Evolutionary conservation across 73 alveolate genomes (phyloP), one percentile per base, ranked within the genome.

Genomic region (Breviolum minutum): DNA sequence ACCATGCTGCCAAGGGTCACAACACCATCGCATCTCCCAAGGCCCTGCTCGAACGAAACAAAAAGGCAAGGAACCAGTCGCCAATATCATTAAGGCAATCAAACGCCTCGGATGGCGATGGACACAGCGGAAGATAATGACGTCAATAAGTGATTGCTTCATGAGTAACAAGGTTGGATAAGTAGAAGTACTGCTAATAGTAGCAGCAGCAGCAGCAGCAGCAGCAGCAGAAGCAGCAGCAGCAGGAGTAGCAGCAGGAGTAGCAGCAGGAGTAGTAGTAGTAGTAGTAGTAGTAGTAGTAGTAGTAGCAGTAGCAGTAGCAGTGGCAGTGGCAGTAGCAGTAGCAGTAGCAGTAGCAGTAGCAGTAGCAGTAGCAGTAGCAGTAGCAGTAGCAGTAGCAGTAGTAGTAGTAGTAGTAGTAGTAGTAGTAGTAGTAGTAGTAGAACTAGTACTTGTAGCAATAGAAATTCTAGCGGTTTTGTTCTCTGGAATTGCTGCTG

Each of bases 11-110:
- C 68, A 30, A 40, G 89, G 60, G 8, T 27, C 89, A 8, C 89
- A 81, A 68, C 89, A 81, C 89, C 89, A 81, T 32, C 68, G 12
- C 89, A 81, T 17, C 89, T 81, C 89, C 89, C 89, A 81, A 12
- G 89, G 89, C 32, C 89, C 89, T 14, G 69, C 89, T 8, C 60
- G 60, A 16, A 81, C 89, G 69, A 81, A 81, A 17, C 89, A 81
- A 1, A 81, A 32, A n/a, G 89, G 89, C 89, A 81, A 29, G 32
- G 89, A 8, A 30, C 89, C 89, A 8, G 48, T n/a, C 1, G 32
- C 24, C 70, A 81, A 13, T 8, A 81, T 81, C 26, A 27, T 40
- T 40, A 81, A 29, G 14, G 89, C 64, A 27, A 81, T 70, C 69
- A 29, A 29, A 17, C 89, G 89, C 89, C 89, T 81, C 68, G 60